Percentiles rank a stretch among this genome's conserved stretches.
Evolutionary conservation across 176 grass and related monocot genomes (phyloP).

Genomic region (Tillandsia fasciculata): DNA sequence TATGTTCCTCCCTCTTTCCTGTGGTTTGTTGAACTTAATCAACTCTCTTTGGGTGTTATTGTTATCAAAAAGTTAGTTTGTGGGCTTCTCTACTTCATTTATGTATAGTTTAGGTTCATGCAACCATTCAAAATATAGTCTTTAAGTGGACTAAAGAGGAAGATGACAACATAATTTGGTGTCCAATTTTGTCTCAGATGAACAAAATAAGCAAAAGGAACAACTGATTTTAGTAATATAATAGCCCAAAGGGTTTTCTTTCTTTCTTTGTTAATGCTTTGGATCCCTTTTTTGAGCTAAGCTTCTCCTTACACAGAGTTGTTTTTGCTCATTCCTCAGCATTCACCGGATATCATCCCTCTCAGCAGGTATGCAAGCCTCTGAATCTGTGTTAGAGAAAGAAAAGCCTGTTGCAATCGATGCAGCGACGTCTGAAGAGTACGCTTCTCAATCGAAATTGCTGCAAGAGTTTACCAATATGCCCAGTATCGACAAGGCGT

Average conservation of each 20-base stretch:
- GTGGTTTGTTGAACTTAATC: no score
- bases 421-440: constrained; percentile 43
- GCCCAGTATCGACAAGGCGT: constrained; percentile 63
- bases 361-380: constrained; percentile 17
- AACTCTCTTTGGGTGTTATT: not conserved
- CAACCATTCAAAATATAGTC: not conserved
- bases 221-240: not conserved
- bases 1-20: no score
- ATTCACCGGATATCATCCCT: constrained; percentile 5
- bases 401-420: constrained; percentile 55
- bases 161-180: not conserved
- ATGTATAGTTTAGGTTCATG: not conserved
- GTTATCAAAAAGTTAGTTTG: not conserved
- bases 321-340: not conserved
- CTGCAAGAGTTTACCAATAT: constrained; percentile 65
- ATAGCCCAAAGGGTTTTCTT: not conserved
- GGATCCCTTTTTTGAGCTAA: not conserved
- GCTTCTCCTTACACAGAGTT: constrained; percentile 5
- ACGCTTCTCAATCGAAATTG: constrained; percentile 62
- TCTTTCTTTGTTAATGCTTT: not conserved
- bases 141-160: not conserved
- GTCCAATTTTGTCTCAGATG: not conserved
- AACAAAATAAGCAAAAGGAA: not conserved
- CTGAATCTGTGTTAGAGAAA: constrained; percentile 25
- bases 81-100: not conserved